Conservation (phyloP, 257 asterid species). For the Solanum lignicaule region DNA sequence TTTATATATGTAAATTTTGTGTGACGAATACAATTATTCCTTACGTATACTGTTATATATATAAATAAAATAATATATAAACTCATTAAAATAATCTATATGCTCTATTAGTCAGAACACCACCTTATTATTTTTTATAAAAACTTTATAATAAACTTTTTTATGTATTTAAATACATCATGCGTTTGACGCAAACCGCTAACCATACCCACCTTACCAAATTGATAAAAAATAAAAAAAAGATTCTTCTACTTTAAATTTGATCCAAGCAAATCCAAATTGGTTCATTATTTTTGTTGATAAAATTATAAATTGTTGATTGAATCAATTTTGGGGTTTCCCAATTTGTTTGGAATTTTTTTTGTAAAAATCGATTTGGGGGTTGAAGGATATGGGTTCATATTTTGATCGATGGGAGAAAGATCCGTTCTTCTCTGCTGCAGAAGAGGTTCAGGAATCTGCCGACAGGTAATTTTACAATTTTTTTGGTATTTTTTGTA, state of each 20-base stretch:
- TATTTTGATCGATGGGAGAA: slow-evolving; percentile 87
- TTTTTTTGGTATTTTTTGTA: not conserved
- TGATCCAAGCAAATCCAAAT: not conserved
- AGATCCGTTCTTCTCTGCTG: slow-evolving; percentile 90
- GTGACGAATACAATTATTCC: not conserved
- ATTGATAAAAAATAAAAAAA: not conserved
- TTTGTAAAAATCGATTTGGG: not conserved
- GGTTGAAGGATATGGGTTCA: slow-evolving; percentile 36
- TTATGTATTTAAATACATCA: not conserved
- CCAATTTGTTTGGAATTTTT: not conserved
- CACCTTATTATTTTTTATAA: not conserved
- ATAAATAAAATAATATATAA: not conserved
- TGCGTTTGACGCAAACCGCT: not conserved
- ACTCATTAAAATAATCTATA: not conserved
- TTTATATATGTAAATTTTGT: not conserved
- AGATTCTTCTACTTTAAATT: not conserved
- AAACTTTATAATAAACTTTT: not conserved
- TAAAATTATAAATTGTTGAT: not conserved
- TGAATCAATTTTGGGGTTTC: not conserved
- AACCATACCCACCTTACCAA: not conserved
- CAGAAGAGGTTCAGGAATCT: slow-evolving; percentile 95
- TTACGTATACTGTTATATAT: not conserved
- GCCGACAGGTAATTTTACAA: slow-evolving; percentile 54
- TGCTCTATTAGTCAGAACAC: not conserved
- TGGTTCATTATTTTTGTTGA: not conserved